A percentile compares a stretch with the other conserved stretches of the same genome.
These are phyloP conservation scores for Salix purpurea DNA, from an alignment of 345 rosid species.

Conservation along the genomic window DNA sequence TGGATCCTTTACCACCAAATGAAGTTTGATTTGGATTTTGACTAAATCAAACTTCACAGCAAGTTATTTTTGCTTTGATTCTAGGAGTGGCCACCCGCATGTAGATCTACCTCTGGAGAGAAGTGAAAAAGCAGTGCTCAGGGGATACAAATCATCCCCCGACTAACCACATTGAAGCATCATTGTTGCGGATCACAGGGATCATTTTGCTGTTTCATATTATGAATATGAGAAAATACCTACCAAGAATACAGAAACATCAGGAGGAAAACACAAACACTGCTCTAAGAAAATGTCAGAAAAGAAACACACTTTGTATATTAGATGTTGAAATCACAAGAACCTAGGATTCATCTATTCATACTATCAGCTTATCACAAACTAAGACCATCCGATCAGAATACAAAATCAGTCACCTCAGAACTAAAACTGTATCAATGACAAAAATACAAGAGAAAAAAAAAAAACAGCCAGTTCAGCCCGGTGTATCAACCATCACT, in stretches of 20 bases:
- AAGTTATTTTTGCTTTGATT: not conserved
- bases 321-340: not conserved
- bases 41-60: not conserved
- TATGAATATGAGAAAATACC: not conserved
- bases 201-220: not conserved
- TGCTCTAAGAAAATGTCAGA: not conserved
- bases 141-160: not conserved
- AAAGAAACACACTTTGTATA: not conserved
- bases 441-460: not conserved
- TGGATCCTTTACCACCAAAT: not conserved
- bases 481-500: constrained; percentile 1
- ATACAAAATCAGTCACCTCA: not conserved
- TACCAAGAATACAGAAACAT: not conserved
- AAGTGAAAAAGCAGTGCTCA: not conserved
- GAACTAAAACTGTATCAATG: not conserved
- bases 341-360: not conserved
- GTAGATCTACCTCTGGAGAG: not conserved
- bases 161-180: not conserved
- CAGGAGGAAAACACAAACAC: not conserved
- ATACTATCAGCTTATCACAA: not conserved
- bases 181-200: not conserved
- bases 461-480: not conserved
- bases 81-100: not conserved
- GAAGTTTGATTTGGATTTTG: not conserved
- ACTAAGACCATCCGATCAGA: constrained; percentile 1